Percentiles rank a stretch among this genome's conserved stretches.
phyloP scores from a whole-genome alignment of 805 yeast genomes.

The Ogataea philodendri region DNA sequence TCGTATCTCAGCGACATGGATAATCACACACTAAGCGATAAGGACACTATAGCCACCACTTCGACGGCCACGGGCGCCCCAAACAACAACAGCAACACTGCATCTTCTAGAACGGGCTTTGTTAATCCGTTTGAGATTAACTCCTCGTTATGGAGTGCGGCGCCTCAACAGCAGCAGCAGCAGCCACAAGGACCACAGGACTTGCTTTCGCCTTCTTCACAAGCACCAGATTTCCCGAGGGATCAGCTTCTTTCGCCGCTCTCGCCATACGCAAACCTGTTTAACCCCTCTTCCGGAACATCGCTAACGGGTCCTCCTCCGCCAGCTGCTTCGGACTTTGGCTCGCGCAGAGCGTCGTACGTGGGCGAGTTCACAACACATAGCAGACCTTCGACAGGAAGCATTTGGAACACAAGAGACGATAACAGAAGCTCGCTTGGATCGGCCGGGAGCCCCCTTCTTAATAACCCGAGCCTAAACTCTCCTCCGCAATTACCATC shows the following conservation, averaged over 20 bases:
- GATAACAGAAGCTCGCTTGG: conserved; percentile 26
- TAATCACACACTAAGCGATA: conserved; percentile 19
- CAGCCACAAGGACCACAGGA: conserved; percentile 3
- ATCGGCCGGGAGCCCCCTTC: conserved; percentile 27
- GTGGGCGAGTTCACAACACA: conserved; percentile 22
- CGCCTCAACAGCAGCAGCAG: conserved; percentile 6
- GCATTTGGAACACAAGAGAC: conserved; percentile 19
- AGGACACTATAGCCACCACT: conserved; percentile 14
- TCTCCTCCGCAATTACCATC: conserved; percentile 19
- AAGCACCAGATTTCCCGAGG: conserved; percentile 13
- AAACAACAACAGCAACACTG: conserved; percentile 4
- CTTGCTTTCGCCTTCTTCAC: conserved; percentile 8
- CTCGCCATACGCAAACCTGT: conserved; percentile 18
- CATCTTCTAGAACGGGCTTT: conserved; percentile 11
- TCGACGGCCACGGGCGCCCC: conserved; percentile 3
- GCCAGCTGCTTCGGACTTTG: conserved; percentile 11
- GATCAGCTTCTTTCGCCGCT: conserved; percentile 21
- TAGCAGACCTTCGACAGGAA: conserved; percentile 21
- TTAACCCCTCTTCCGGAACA: conserved; percentile 14
- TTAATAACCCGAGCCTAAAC: conserved; percentile 15
- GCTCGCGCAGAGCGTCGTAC: conserved; percentile 24
- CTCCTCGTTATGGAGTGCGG: conserved; percentile 23
- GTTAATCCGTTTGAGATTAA: conserved; percentile 28
- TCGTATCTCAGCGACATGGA: conserved; percentile 22
- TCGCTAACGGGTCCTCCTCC: conserved; percentile 5